Evolutionary conservation across 23 red algal species (phyloP).

Genomic region (Chondrus crispus): DNA sequence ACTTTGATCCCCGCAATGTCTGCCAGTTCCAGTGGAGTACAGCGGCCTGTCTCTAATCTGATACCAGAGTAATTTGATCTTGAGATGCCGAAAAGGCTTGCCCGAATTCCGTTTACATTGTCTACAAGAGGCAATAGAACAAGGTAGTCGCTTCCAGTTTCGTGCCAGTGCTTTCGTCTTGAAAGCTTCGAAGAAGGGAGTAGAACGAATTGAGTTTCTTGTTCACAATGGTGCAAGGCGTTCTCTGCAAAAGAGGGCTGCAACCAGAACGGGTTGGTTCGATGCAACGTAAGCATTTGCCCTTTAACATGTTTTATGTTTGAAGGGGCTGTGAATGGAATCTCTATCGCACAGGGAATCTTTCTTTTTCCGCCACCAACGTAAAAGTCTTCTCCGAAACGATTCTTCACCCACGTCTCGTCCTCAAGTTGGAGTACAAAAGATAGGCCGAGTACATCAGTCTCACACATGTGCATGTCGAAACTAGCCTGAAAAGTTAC

Average conservation of each 20-base stretch:
- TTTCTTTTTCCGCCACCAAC: slow-evolving; percentile 7
- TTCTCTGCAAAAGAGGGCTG: not conserved
- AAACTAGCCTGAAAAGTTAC: not conserved
- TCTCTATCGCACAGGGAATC: slow-evolving; percentile 17
- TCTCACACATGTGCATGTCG: not conserved
- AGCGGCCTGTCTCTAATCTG: slow-evolving; percentile 27
- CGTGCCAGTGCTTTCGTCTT: no score
- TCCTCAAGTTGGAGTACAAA: slow-evolving; percentile 47
- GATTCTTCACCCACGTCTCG: slow-evolving; percentile 1
- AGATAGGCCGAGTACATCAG: not conserved
- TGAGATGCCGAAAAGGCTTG: slow-evolving; percentile 37
- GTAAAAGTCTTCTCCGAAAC: slow-evolving; percentile 38
- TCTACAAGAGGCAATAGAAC: slow-evolving; percentile 38
- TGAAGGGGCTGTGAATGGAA: not conserved
- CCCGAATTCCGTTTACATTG: not conserved
- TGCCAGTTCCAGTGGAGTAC: not conserved
- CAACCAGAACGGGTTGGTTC: slow-evolving; percentile 62
- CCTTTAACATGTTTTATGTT: not conserved
- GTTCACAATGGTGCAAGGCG: not conserved
- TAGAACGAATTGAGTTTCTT: slow-evolving; percentile 51
- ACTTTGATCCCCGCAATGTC: not conserved
- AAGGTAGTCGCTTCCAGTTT: not conserved
- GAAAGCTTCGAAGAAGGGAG: not conserved
- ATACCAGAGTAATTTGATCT: no score
- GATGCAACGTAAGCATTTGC: slow-evolving; percentile 15